These are phyloP conservation scores for Diplodia mutila DNA, from an alignment of 2,329 filamentous ascomycete species.

Conservation along the genomic window DNA sequence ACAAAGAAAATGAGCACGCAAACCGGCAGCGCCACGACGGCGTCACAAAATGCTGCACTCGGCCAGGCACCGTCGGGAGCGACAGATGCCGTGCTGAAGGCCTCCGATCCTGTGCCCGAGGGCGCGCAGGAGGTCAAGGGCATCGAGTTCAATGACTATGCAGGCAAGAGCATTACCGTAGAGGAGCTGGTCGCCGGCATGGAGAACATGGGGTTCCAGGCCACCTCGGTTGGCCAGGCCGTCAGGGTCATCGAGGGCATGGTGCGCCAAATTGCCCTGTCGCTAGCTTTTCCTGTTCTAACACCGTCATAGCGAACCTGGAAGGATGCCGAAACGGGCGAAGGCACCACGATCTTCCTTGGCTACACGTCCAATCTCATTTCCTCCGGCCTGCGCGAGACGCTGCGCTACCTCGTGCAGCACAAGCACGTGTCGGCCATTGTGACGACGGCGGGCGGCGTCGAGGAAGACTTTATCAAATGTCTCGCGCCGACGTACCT, in stretches of 20 bases:
- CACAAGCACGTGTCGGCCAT: slow-evolving; percentile 91
- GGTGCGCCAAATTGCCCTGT: slow-evolving; percentile 57
- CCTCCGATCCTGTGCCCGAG: slow-evolving; percentile 79
- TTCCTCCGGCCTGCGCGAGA: slow-evolving; percentile 90
- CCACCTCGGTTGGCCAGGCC: slow-evolving; percentile 80
- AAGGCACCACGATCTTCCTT: slow-evolving; percentile 89
- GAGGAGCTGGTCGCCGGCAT: slow-evolving; percentile 83
- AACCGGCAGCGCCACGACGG: slow-evolving; percentile 11
- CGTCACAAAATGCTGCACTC: not conserved
- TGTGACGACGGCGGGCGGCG: slow-evolving; percentile 91
- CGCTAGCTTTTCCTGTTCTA: slow-evolving; percentile 2
- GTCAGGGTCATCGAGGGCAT: slow-evolving; percentile 93
- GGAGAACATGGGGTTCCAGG: slow-evolving; percentile 84
- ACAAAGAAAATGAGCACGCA: slow-evolving; percentile 21
- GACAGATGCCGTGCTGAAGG: slow-evolving; percentile 81
- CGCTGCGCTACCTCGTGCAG: slow-evolving; percentile 88
- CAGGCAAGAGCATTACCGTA: slow-evolving; percentile 75
- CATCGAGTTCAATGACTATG: slow-evolving; percentile 86
- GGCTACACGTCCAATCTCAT: slow-evolving; percentile 98
- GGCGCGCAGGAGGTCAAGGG: slow-evolving; percentile 82
- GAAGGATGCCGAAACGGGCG: slow-evolving; percentile 76
- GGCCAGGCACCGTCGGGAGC: slow-evolving; percentile 47
- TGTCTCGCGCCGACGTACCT: slow-evolving; percentile 94
- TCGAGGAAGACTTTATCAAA: slow-evolving; percentile 99
- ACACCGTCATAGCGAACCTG: slow-evolving; percentile 65